A percentile compares a stretch with the other conserved stretches of the same genome.
Conservation (phyloP, 73 alveolate species). For the Symbiodinium natans region DNA sequence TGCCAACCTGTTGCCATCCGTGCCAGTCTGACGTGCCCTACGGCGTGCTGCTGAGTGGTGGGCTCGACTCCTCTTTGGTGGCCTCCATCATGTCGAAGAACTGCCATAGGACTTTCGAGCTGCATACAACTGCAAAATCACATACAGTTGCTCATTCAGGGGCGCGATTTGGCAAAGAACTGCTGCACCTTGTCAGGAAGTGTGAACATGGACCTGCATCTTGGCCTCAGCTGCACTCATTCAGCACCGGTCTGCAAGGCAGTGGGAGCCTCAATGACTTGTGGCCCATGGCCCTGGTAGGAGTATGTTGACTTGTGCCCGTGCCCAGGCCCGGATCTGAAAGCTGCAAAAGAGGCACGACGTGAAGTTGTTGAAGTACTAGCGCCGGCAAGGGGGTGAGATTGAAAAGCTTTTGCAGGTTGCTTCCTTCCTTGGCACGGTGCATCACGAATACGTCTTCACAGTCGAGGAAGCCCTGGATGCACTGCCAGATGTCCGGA, state of each 20-base stretch:
- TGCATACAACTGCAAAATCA: neutral
- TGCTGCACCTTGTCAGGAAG: neutral
- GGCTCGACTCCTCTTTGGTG: constrained; percentile 85
- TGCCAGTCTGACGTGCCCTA: constrained; percentile 96
- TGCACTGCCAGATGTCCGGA: constrained; percentile 93
- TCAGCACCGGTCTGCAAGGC: constrained; percentile 77
- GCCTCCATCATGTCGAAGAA: constrained; percentile 90
- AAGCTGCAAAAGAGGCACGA: constrained; percentile 55
- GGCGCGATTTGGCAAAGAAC: too few relatives aligned
- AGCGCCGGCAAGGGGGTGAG: too few relatives aligned
- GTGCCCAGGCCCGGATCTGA: constrained; percentile 54
- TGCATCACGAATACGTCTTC: constrained; percentile 96
- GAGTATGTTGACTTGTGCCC: neutral
- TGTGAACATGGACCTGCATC: constrained; percentile 61
- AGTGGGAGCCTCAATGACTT: neutral
- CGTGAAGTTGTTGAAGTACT: neutral
- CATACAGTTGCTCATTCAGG: too few relatives aligned
- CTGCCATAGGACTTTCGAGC: neutral
- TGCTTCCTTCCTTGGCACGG: constrained; percentile 96
- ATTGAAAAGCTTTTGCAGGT: constrained; percentile 40
- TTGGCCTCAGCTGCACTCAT: constrained; percentile 86
- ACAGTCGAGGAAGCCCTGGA: constrained; percentile 97
- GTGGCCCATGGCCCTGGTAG: neutral
- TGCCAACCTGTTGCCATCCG: neutral
- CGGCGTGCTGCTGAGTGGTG: constrained; percentile 95